phyloP scores from a whole-genome alignment of 768 basidiomycete genomes.

The Favolaschia claudopus region DNA sequence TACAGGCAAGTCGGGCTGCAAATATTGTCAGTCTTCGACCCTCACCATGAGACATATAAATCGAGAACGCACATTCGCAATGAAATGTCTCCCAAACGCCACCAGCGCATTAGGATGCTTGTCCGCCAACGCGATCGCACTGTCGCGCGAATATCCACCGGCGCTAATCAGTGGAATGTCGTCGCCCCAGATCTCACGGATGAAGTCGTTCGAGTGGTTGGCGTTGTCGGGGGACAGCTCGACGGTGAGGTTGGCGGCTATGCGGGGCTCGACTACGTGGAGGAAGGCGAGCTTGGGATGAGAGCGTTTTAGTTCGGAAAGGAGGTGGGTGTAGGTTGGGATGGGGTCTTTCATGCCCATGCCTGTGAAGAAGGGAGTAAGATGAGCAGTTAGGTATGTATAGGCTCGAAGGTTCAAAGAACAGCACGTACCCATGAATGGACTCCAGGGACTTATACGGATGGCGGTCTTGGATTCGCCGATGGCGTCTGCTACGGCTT shows the following conservation, averaged over 20 bases:
- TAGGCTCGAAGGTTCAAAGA: no score
- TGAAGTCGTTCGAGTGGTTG: conserved; percentile 34
- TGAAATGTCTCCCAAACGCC: conserved; percentile 44
- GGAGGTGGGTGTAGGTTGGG: conserved; percentile 40
- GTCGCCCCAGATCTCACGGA: conserved; percentile 40
- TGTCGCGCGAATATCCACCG: conserved; percentile 37
- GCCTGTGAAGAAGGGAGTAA: conserved; percentile 30
- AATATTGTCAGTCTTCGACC: no score
- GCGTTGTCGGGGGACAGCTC: conserved; percentile 5
- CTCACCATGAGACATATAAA: no score
- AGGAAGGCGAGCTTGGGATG: conserved; percentile 47
- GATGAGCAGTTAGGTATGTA: conserved; percentile 21
- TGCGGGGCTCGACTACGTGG: conserved; percentile 40
- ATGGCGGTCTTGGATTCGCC: conserved; percentile 49
- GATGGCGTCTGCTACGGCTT: conserved; percentile 47
- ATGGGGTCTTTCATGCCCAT: conserved; percentile 39
- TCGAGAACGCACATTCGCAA: conserved; percentile 50
- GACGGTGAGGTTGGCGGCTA: conserved; percentile 25
- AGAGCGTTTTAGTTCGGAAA: conserved; percentile 28
- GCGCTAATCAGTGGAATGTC: conserved; percentile 35
- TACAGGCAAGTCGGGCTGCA: no score
- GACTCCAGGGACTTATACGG: conserved; percentile 47
- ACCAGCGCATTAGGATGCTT: conserved; percentile 36
- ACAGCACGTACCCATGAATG: conserved; percentile 36
- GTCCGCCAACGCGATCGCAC: conserved; percentile 30